Conservation (phyloP, 140 eudicot species). For the Erigeron philadelphicus region DNA sequence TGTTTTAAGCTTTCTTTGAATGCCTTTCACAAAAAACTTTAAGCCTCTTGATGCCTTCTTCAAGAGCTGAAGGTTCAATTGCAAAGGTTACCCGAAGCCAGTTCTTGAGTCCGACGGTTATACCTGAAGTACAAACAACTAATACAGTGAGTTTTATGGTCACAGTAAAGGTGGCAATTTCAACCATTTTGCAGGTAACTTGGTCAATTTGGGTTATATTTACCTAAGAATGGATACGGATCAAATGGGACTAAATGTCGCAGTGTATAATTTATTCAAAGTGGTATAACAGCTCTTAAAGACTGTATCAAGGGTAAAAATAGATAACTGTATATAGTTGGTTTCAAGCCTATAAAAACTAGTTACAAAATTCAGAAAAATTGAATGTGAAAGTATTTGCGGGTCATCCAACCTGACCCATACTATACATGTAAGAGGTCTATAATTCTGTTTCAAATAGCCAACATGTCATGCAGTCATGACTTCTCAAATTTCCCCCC, state of each 20-base stretch:
- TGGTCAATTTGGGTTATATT: neutral
- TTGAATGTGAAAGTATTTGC: too few relatives aligned
- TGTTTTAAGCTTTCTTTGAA: slow-evolving; percentile 30
- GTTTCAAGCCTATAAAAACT: too few relatives aligned
- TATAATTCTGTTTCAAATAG: too few relatives aligned
- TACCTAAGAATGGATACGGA: neutral
- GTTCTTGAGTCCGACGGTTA: slow-evolving; percentile 48
- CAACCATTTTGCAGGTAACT: neutral
- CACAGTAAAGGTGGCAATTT: neutral
- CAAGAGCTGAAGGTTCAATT: slow-evolving; percentile 50
- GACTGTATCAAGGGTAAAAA: too few relatives aligned
- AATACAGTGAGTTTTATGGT: neutral
- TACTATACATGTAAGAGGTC: too few relatives aligned
- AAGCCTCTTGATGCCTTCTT: slow-evolving; percentile 48
- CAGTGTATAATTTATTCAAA: neutral
- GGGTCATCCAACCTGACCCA: too few relatives aligned
- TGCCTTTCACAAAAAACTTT: slow-evolving; percentile 31
- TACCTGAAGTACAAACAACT: slow-evolving; percentile 30
- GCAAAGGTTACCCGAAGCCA: slow-evolving; percentile 72
- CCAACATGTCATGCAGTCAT: too few relatives aligned
- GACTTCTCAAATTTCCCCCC: too few relatives aligned
- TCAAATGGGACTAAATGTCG: neutral
- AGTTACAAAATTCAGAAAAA: too few relatives aligned
- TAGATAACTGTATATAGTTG: too few relatives aligned
- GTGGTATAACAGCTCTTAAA: neutral